Base-by-base conservation (phyloP, 352 stramenopile genomes). In the Pythium periplocum region DNA sequence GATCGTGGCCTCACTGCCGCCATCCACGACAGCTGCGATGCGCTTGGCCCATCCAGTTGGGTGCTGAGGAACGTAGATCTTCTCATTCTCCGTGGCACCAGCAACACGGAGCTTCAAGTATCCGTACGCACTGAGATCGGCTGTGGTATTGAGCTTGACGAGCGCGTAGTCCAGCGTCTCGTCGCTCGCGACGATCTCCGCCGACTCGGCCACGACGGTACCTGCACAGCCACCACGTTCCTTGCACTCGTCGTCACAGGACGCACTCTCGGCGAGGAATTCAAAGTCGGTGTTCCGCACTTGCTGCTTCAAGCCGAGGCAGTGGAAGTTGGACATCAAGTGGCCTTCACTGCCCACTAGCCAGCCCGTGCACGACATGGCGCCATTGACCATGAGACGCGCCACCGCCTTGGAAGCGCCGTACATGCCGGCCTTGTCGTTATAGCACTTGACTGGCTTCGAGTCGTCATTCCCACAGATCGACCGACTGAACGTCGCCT, bases 241-340 rank as follows among this genome's bases (percentile, higher is more conserved):
- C 46, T 68, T 63, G 48, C 74, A 89, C 34, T 83, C 45, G 9
- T 70, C 69, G 17, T 60, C 64, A 40, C 81, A 92, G n/a, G 53
- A 57, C 12, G 39, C 30, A 47, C 52, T 66, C 45, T 66, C 59
- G 45, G 53, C 59, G 6, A 37, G 11, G 39, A 61, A 48, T 48
- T 66, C 59, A 40, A 53, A 50, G 39, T 68, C 61, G 30, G 37
- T 48, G 36, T 35, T 46, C 12, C 32, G 12, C 11, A 55, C 48
- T 5, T 64, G n/a, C n/a, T 53, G 39, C 6, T 32, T n/a, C 43
- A 48, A 43, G 4, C 52, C 43, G 30, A 71, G 45, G 51, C 63
- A 71, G 56, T 71, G 63, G 43, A 54, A 55, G 51, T 71, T 71
- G 48, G 63, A 58, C 36, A 71, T 48, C 51, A 71, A 48, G 45